Base-by-base conservation (phyloP, 495 filamentous ascomycete genomes). In the Parachaetomium inaequale region DNA sequence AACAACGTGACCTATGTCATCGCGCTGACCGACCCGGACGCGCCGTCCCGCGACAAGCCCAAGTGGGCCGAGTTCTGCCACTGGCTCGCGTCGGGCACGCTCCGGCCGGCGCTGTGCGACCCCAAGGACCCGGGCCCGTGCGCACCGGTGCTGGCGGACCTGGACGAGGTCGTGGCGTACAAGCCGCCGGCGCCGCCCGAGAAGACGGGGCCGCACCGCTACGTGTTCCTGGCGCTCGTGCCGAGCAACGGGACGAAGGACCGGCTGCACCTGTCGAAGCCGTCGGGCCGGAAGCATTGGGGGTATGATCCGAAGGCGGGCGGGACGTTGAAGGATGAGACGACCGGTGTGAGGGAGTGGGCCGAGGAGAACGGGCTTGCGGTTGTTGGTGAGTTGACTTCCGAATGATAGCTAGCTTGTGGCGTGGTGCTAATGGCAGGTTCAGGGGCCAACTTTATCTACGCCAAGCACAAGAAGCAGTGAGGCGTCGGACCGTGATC, bases 1-100 rank as follows among this genome's bases (percentile, higher is more conserved):
- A 21, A 6, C 14, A 43, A 23, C 56, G 34, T 51, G 42, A 66
- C 68, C 29, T 68, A 80, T 65, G 71, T 76, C 21, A 64, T 88
- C 54, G 70, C 78, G 42, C 71, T 90, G 1, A 88, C 87, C 2
- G 87, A 91, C 67, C 87, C 88, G 0, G 88, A 91, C 69, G 88
- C 88, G 0, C 87, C 87, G 0, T 86, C 83, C 1, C 80, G 82
- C 31, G 75, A 84, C 23, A 70, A 88, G 64, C 86, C 86, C 17
- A 78, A 86, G 67, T 88, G 82, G 82, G 79, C 79, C n/a, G 84
- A 91, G 70, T 82, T 87, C 71, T 90, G 87, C 70, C 87, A 90
- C 69, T 89, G 87, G 87, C 82, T 90, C 68, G 77, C 78, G 4
- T 50, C 40, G 0, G 61, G 61, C 29, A 49, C 7, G 2, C 59